Evolutionary conservation across 179 eudicot genomes (phyloP), one percentile per base, ranked within the genome.

Genomic region (Pouteria campechiana): DNA sequence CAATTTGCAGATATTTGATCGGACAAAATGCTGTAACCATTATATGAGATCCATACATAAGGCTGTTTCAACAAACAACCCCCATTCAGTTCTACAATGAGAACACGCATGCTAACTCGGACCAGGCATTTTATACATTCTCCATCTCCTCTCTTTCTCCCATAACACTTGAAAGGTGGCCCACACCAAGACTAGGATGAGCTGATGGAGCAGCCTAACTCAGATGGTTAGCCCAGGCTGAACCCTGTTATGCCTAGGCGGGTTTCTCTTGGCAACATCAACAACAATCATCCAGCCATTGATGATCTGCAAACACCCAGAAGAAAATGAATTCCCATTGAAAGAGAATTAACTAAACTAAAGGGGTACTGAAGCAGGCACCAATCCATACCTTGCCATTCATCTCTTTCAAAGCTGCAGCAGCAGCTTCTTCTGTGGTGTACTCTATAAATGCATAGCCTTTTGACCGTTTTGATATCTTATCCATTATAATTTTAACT

Each of bases 381-480:
- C 44, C 21, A n/a, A n/a, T n/a, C n/a, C n/a, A n/a, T 63, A 85
- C 97, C 88, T 89, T 89, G 55, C 95, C 95, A 55, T 85, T 85
- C 97, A 89, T 89, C 59, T 89, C 93, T 52, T 54, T 60, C 31
- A 85, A 86, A 46, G 97, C 95, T 8, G 68, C 64, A 32, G 62
- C 62, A 14, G 95, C 93, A 44, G 89, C 86, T 49, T 72, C 93
- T 66, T 78, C 79, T 6, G 69, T 69, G 20, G 76, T 61, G 50
- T 81, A 89, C 73, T 85, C 89, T 2, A 89, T 61, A 56, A 89
- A 89, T 12, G 93, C 97, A 47, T 71, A 89, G 2, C 97, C 97
- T 60, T 78, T 89, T 4, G 97, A 89, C 63, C 97, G 73, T 70
- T 74, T 89, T 7, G 97, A 89, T 19, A 89, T 89, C 67, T 85